Evolutionary conservation across 352 stramenopile genomes (phyloP).

Genomic region (Phytophthora crassamura): DNA sequence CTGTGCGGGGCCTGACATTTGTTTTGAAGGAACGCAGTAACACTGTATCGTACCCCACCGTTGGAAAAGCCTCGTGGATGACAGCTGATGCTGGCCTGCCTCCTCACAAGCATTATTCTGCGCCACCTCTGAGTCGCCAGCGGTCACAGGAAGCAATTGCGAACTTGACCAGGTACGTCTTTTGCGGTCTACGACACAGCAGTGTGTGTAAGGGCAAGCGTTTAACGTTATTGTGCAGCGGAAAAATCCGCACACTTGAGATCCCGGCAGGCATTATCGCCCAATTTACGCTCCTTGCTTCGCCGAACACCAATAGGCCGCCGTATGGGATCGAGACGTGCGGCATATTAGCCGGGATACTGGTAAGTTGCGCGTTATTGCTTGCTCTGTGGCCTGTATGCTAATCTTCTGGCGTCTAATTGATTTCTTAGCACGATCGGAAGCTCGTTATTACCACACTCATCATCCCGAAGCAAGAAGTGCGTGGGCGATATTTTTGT

Average conservation of each 20-base stretch:
- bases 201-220: neutral
- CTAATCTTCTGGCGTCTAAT: neutral
- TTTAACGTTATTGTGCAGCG: conserved; percentile 37
- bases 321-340: conserved; percentile 92
- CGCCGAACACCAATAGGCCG: conserved; percentile 72
- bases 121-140: conserved; percentile 53
- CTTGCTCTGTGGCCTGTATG: neutral
- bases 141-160: conserved; percentile 65
- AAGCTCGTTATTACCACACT: conserved; percentile 80
- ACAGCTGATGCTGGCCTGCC: conserved; percentile 23
- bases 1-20: neutral
- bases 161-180: conserved; percentile 61
- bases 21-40: conserved; percentile 37
- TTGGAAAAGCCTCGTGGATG: conserved; percentile 77
- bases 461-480: conserved; percentile 90
- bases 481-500: conserved; percentile 24
- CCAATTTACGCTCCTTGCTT: conserved; percentile 83
- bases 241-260: conserved; percentile 67
- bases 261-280: conserved; percentile 77
- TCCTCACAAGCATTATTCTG: conserved; percentile 16
- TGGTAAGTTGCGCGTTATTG: conserved; percentile 45
- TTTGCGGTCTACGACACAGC: neutral
- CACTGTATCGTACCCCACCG: conserved; percentile 58
- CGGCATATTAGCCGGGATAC: conserved; percentile 84
- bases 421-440: conserved; percentile 46